Evolutionary conservation across 495 filamentous ascomycete species (phyloP).

Genomic region (Hypoxylon fuscum): DNA sequence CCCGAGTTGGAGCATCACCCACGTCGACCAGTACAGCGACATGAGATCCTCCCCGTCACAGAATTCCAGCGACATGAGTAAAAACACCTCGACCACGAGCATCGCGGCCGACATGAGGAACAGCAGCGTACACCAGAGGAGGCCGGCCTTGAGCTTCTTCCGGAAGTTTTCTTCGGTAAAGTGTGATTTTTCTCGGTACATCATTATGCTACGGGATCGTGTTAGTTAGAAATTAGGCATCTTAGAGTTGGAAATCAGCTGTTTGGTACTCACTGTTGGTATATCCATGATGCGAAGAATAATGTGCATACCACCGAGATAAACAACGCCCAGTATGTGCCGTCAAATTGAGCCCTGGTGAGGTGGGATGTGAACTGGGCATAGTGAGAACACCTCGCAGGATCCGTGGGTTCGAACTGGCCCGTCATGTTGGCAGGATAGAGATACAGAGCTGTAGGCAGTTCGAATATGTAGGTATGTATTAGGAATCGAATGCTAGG

Average conservation of each 20-base stretch:
- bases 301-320: conserved; percentile 49
- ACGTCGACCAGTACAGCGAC: conserved; percentile 59
- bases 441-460: not conserved
- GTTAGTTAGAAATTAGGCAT: not conserved
- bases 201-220: conserved; percentile 29
- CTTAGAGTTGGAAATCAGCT: not conserved
- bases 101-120: conserved; percentile 46
- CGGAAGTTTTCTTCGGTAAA: conserved; percentile 31
- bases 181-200: conserved; percentile 15
- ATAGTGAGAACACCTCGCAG: conserved; percentile 52
- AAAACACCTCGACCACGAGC: conserved; percentile 54
- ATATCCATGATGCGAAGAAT: conserved; percentile 52
- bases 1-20: conserved; percentile 58
- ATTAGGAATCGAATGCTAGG: not conserved
- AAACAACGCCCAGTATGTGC: conserved; percentile 59
- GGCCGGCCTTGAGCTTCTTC: conserved; percentile 21
- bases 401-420: conserved; percentile 43
- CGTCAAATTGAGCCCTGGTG: conserved; percentile 50
- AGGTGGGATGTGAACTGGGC: conserved; percentile 55
- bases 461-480: not conserved
- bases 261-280: conserved; percentile 48
- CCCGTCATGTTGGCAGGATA: conserved; percentile 46
- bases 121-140: conserved; percentile 46
- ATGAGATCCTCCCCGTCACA: conserved; percentile 61
- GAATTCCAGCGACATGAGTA: conserved; percentile 54